Evolutionary conservation across 768 basidiomycete species (phyloP).

Genomic region (Rhodocollybia butyracea): DNA sequence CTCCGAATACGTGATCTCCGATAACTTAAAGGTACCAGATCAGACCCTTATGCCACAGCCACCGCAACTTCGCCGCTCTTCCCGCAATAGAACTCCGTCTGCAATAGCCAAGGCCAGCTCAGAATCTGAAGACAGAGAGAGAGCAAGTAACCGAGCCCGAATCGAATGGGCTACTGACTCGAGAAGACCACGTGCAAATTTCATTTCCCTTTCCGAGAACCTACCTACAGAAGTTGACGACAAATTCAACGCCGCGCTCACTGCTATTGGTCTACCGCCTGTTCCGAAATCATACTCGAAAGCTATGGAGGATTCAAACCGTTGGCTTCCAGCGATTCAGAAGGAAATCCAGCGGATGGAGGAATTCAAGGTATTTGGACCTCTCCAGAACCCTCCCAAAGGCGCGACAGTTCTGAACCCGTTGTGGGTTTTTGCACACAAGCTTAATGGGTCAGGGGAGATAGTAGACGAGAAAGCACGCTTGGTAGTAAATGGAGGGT

Average conservation of each 20-base stretch:
- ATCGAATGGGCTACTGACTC: too few species aligned
- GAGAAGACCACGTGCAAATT: too few species aligned
- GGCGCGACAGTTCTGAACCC: background rate
- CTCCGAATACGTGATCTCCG: too few species aligned
- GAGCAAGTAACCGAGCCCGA: too few species aligned
- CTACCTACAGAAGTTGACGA: background rate
- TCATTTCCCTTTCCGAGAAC: too few species aligned
- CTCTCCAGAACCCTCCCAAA: background rate
- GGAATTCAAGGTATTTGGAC: background rate
- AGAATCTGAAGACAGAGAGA: too few species aligned
- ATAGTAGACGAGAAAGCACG: conserved; percentile 14
- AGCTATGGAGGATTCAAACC: background rate
- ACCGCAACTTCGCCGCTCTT: too few species aligned
- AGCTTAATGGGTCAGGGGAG: conserved; percentile 17
- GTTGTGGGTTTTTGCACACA: conserved; percentile 1
- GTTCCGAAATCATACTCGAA: background rate
- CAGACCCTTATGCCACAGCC: too few species aligned
- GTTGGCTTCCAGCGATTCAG: background rate
- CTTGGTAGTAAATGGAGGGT: conserved; percentile 29
- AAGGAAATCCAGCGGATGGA: background rate
- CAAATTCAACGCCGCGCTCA: background rate
- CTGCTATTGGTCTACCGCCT: background rate
- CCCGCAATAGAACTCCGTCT: too few species aligned
- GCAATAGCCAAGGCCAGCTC: too few species aligned
- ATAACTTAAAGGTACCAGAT: too few species aligned